Base-by-base conservation (phyloP, 805 yeast genomes). In the Ogataea ramenticola region DNA sequence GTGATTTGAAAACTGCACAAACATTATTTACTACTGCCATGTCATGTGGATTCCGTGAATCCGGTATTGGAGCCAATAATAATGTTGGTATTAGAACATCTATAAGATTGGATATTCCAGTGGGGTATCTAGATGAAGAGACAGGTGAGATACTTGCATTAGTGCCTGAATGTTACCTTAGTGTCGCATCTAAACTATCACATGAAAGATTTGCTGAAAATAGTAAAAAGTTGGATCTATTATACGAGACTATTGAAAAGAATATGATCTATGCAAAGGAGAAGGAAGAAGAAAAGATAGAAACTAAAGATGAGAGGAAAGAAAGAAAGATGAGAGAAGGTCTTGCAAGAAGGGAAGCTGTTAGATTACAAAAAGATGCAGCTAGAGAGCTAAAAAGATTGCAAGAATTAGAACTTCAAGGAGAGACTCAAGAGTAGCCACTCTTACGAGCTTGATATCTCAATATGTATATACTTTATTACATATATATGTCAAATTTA, bases 1-100 rank as follows among this genome's bases (percentile, higher is more conserved):
- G 91, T 39, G 73, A 78, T 50, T 61, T 70, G 22, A 66, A 61
- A 14, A 61, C 71, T 5, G 95, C 96, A 0, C 68, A 72, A n/a
- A 63, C 62, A 34, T 60, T 88, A 11, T 86, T 80, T 49, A 75
- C 80, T 32, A 63, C 75, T 1, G 95, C 95, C 0, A 82, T 87
- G 86, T 72, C 75, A 2, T 82, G 93, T 63, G 96, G 96, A 3
- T 88, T 83, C 55, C 71, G 96, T 54, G 96, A 88, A 60, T 74
- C 86, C 27, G 96, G 96, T 1, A 86, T 88, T 39, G 95, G 95
- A 8, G 71, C 80, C 27, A 86, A 87, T 53, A 76, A 79, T 51
- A 69, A 82, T 12, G 95, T 88, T 7, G 96, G 89, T 0, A 75
- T 88, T 17, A 68, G 96, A 49, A 83, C 79, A 1, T 79, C 87